phyloP scores from a whole-genome alignment of 352 stramenopile genomes.

The Pythium biforme region DNA sequence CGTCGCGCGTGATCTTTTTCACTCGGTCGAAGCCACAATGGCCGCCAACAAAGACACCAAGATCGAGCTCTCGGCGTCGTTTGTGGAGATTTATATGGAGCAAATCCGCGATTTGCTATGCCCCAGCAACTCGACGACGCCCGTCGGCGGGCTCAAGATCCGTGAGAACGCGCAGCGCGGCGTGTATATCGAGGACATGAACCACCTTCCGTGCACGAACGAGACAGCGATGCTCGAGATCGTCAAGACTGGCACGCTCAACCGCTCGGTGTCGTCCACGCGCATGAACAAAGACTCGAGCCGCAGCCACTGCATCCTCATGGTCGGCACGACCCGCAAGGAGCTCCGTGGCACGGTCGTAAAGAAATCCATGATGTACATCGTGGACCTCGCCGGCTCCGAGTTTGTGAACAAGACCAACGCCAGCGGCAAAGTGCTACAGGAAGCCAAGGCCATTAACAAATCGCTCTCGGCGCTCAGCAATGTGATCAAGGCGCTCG shows the following conservation, averaged over 20 bases:
- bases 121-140: conserved; percentile 12
- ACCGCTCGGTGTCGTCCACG: conserved; percentile 69
- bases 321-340: conserved; percentile 40
- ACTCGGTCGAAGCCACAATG: conserved; percentile 25
- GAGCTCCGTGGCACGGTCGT: conserved; percentile 26
- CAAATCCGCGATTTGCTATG: conserved; percentile 74
- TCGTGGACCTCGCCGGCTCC: conserved; percentile 82
- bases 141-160: conserved; percentile 60
- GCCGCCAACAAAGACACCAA: conserved; percentile 19
- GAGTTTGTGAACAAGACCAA: conserved; percentile 88
- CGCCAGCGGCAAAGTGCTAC: conserved; percentile 67
- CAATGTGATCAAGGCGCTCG: conserved; percentile 85
- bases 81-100: conserved; percentile 91
- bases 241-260: conserved; percentile 56
- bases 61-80: conserved; percentile 63
- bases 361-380: conserved; percentile 68
- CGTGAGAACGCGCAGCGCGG: conserved; percentile 64
- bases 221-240: conserved; percentile 61
- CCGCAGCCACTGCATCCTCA: conserved; percentile 73
- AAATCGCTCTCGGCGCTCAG: conserved; percentile 80
- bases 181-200: conserved; percentile 80
- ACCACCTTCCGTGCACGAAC: conserved; percentile 34
- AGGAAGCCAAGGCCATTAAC: conserved; percentile 88
- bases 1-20: conserved; percentile 52
- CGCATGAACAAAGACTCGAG: conserved; percentile 91